Conservation (phyloP, 495 filamentous ascomycete species). For the Cercophora newfieldiana region DNA sequence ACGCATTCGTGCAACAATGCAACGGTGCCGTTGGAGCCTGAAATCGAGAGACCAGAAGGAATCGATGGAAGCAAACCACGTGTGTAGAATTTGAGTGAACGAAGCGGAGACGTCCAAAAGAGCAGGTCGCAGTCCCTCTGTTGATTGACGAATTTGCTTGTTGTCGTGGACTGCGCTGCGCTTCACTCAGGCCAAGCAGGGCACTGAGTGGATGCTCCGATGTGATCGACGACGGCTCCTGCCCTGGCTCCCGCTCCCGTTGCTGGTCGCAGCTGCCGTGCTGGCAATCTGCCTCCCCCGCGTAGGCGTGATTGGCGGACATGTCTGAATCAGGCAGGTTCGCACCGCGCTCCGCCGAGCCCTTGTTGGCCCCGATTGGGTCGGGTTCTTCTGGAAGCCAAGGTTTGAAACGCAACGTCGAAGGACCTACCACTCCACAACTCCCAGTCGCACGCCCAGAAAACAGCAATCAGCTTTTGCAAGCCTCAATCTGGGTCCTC, state of each 20-base stretch:
- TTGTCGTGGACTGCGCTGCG: background rate
- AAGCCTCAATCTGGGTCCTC: slow-evolving; percentile 17
- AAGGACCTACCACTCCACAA: slow-evolving; percentile 19
- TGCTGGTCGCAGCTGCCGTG: slow-evolving; percentile 22
- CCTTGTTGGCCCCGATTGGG: slow-evolving; percentile 8
- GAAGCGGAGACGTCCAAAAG: background rate
- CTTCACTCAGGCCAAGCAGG: background rate
- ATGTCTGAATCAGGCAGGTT: slow-evolving; percentile 25
- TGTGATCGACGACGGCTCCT: background rate
- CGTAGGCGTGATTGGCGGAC: slow-evolving; percentile 10
- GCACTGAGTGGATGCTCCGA: background rate
- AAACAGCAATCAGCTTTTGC: slow-evolving; percentile 17
- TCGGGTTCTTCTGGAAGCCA: background rate
- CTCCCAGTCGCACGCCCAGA: slow-evolving; percentile 10
- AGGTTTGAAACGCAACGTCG: slow-evolving; percentile 7
- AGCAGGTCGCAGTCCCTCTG: slow-evolving; percentile 5
- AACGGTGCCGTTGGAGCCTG: background rate
- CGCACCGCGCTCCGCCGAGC: slow-evolving; percentile 24
- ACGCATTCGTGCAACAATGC: background rate
- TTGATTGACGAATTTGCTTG: background rate
- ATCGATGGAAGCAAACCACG: background rate
- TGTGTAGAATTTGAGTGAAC: background rate
- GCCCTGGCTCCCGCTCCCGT: background rate
- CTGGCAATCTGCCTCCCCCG: slow-evolving; percentile 24
- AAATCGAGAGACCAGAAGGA: background rate